phyloP scores from a whole-genome alignment of 78 protist species.

The Bigelowiella natans region DNA sequence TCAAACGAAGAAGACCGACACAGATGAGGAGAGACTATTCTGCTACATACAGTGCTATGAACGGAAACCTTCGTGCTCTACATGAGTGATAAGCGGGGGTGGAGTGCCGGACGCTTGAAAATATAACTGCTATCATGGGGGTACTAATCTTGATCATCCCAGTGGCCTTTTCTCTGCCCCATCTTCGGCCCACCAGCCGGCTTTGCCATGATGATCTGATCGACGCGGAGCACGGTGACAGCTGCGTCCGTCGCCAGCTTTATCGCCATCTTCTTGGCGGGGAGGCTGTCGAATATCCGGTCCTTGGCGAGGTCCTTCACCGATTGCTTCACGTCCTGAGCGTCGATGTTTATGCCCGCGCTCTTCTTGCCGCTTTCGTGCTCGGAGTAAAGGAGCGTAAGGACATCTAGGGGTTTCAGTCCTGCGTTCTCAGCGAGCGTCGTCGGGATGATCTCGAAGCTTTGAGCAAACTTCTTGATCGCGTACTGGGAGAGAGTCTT shows the following conservation, averaged over 20 bases:
- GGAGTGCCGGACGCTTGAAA: too few relatives aligned
- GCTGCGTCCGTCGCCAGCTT: slow-evolving; percentile 87
- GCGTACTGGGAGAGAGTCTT: not conserved
- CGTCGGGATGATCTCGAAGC: slow-evolving; percentile 79
- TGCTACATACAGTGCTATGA: too few relatives aligned
- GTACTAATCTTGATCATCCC: slow-evolving; percentile 17
- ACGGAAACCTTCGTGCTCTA: too few relatives aligned
- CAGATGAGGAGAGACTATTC: too few relatives aligned
- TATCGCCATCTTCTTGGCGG: slow-evolving; percentile 48
- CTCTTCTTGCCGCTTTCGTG: slow-evolving; percentile 67
- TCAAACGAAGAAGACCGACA: too few relatives aligned
- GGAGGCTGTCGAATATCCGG: slow-evolving; percentile 60
- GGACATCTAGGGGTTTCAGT: slow-evolving; percentile 19
- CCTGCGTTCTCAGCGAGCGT: slow-evolving; percentile 94
- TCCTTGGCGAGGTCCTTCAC: slow-evolving; percentile 34
- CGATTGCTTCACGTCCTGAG: not conserved
- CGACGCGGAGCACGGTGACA: slow-evolving; percentile 89
- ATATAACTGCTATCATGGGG: too few relatives aligned
- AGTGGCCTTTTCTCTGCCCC: not conserved
- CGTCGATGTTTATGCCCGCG: slow-evolving; percentile 78
- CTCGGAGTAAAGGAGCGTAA: slow-evolving; percentile 31
- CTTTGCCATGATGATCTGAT: slow-evolving; percentile 95
- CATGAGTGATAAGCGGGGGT: too few relatives aligned
- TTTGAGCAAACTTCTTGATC: not conserved
- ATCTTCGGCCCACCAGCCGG: slow-evolving; percentile 92